Evolutionary conservation across 2,329 filamentous ascomycete species (phyloP), one percentile per base, ranked within the genome.

Genomic region (Graphilbum sp.): DNA sequence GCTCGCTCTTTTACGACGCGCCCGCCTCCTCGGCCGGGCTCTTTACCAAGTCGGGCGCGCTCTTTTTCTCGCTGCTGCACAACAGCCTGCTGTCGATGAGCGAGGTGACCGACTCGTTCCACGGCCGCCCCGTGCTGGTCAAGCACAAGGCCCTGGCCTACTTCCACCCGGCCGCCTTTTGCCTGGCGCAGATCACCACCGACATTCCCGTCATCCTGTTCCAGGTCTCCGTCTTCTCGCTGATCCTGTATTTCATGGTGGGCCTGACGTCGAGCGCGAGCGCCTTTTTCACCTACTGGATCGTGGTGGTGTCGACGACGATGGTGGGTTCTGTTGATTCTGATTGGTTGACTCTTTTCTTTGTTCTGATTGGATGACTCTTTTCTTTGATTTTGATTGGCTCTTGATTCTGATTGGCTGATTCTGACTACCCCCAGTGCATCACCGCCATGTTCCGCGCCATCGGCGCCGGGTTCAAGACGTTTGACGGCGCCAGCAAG

Each of bases 201-300:
- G 74, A 84, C 69, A 45, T 78, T 59, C 55, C 73, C 0, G 46
- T 67, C 7, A 74, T 86, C 44, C 60, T 85, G 10, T 40, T 66
- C 12, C 79, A 81, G 45, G 64, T 76, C 0, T 58, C 79, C 39
- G 58, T 72, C 19, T 87, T 86, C 58, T 80, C 80, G 43, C 35
- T 83, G 32, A 67, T 77, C 12, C 62, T 87, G 23, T 88, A 87
- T 59, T 87, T 85, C 55, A 77, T 88, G 76, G 72, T 75, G 1
- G 74, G 79, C 38, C 63, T 88, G 2, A 66, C 75, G 39, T 61
- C 75, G 21, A 69, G 71, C 19, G 66, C 79, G 0, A 74, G 72
- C 30, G 66, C 77, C 16, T 81, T 79, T 51, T 81, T 78, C 51
- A 75, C 77, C 38, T 76, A 66, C 46, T 78, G 68, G 69, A 42